These are phyloP conservation scores for Lithohypha guttulata DNA, from an alignment of 2,329 filamentous ascomycete species.

Conservation along the genomic window DNA sequence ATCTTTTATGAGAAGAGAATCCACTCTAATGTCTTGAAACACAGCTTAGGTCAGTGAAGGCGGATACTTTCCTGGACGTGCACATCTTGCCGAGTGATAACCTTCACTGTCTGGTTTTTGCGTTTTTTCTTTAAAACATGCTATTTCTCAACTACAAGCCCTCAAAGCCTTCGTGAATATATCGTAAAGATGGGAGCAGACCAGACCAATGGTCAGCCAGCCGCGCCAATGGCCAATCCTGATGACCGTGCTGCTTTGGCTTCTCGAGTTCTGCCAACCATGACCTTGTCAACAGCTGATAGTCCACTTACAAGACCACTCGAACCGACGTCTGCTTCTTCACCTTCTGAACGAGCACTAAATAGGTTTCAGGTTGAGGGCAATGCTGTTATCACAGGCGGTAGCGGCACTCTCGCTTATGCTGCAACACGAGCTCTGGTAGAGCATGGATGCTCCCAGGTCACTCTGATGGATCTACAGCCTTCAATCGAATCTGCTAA, in stretches of 20 bases:
- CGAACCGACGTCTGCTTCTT: conserved; percentile 18
- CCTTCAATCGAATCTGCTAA: conserved; percentile 27
- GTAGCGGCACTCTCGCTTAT: conserved; percentile 53
- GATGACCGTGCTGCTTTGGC: conserved; percentile 20
- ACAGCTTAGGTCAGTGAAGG: no score
- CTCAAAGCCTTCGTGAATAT: no score
- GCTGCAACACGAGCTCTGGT: conserved; percentile 51
- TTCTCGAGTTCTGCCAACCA: conserved; percentile 19
- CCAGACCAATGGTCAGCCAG: conserved; percentile 2
- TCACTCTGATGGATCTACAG: conserved; percentile 52
- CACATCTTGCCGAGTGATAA: no score
- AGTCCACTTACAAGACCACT: conserved; percentile 25
- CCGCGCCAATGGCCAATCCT: conserved; percentile 5
- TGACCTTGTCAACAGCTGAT: conserved; percentile 18
- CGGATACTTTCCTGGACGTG: no score
- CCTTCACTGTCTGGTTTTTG: no score
- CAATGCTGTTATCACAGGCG: conserved; percentile 46
- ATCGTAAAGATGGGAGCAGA: no score
- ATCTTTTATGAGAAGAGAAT: no score
- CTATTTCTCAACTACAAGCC: no score
- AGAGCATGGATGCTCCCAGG: conserved; percentile 52
- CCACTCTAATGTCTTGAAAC: no score
- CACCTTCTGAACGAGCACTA: conserved; percentile 22
- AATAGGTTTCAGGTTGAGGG: conserved; percentile 25
- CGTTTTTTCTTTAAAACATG: no score